These are phyloP conservation scores for Sordariomycetes sp. DNA, from an alignment of 2,329 filamentous ascomycete species.

Conservation along the genomic window DNA sequence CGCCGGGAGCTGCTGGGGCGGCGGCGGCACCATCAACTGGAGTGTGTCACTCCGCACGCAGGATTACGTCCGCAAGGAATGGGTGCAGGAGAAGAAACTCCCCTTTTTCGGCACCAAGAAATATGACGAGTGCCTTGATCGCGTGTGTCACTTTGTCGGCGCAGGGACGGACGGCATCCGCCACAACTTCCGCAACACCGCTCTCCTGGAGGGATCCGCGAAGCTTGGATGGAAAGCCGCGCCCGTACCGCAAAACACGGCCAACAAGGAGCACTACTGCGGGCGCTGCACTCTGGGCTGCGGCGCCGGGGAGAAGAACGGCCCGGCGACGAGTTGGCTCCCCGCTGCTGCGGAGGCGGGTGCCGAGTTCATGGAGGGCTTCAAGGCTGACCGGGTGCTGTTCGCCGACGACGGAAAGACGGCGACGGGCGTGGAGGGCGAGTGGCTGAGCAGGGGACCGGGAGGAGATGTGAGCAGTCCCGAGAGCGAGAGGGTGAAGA, in stretches of 20 bases:
- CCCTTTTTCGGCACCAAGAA: constrained; percentile 64
- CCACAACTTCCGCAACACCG: constrained; percentile 64
- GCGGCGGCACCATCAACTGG: constrained; percentile 87
- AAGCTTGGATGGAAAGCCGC: constrained; percentile 65
- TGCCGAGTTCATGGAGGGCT: constrained; percentile 76
- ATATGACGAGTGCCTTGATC: constrained; percentile 72
- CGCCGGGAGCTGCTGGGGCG: constrained; percentile 69
- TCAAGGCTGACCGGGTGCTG: constrained; percentile 59
- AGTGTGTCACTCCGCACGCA: constrained; percentile 58
- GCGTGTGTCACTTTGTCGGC: constrained; percentile 72
- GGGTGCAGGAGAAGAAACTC: constrained; percentile 59
- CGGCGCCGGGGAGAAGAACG: constrained; percentile 64
- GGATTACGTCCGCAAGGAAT: constrained; percentile 69
- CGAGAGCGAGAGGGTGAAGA: constrained; percentile 34
- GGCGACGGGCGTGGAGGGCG: constrained; percentile 63
- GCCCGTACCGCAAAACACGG: constrained; percentile 71
- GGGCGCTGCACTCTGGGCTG: constrained; percentile 55
- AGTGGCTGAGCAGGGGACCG: constrained; percentile 64
- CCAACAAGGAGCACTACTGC: constrained; percentile 64
- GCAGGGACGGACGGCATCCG: constrained; percentile 55
- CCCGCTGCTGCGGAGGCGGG: constrained; percentile 70
- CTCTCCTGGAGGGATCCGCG: constrained; percentile 65
- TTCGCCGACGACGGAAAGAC: constrained; percentile 52
- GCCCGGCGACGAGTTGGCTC: constrained; percentile 67
- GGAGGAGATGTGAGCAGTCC: constrained; percentile 47